Percentiles rank a stretch among this genome's conserved stretches.
Evolutionary conservation across 495 filamentous ascomycete species (phyloP).

Genomic region (Rhypophila decipiens): DNA sequence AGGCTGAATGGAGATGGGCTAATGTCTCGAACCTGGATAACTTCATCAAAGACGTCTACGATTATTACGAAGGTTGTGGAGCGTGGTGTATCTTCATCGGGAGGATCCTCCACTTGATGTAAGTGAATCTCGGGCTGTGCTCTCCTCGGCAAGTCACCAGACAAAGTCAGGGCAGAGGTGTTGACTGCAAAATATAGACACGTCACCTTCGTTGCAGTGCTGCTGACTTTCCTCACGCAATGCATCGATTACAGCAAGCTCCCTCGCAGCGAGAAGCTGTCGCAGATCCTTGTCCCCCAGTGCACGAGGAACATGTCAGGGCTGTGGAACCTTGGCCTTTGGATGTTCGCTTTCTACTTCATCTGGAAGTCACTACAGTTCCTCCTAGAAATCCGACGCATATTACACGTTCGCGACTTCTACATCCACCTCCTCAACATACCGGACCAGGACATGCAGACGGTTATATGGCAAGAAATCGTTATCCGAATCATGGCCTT

Average conservation of each 20-base stretch:
- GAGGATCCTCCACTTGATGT: slow-evolving; percentile 67
- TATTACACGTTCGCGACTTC: slow-evolving; percentile 80
- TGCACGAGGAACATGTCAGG: slow-evolving; percentile 86
- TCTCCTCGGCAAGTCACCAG: no score
- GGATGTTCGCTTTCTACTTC: slow-evolving; percentile 85
- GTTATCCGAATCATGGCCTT: slow-evolving; percentile 83
- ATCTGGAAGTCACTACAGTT: slow-evolving; percentile 71
- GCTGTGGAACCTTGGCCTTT: slow-evolving; percentile 69
- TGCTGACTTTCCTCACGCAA: slow-evolving; percentile 77
- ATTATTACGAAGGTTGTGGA: slow-evolving; percentile 78
- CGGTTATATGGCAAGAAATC: slow-evolving; percentile 91
- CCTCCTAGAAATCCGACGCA: slow-evolving; percentile 64
- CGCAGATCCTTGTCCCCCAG: slow-evolving; percentile 70
- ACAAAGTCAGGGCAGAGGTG: neutral
- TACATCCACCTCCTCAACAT: slow-evolving; percentile 80
- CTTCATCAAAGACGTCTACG: slow-evolving; percentile 85
- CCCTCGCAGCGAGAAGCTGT: slow-evolving; percentile 64
- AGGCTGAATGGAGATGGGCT: slow-evolving; percentile 92
- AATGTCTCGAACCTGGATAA: slow-evolving; percentile 89
- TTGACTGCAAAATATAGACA: slow-evolving; percentile 29
- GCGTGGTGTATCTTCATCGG: slow-evolving; percentile 83
- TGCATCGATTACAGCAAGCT: slow-evolving; percentile 80
- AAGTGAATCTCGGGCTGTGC: slow-evolving; percentile 25
- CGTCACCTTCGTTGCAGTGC: slow-evolving; percentile 72
- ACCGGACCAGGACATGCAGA: slow-evolving; percentile 89